Evolutionary conservation across 2,329 filamentous ascomycete species (phyloP).

Genomic region (Acrodontium crateriforme): DNA sequence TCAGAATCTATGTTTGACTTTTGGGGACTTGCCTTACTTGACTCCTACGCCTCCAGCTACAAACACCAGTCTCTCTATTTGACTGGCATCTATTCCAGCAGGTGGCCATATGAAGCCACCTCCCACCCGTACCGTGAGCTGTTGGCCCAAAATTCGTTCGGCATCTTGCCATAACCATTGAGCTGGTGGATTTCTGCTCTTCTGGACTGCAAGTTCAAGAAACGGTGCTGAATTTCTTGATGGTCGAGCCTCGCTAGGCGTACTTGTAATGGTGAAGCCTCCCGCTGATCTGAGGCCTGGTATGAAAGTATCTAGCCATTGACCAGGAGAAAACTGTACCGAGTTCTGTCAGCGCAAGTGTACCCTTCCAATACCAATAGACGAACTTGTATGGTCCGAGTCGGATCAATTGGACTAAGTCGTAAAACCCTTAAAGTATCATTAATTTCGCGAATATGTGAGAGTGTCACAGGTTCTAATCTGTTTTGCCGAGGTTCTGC

Average conservation of each 20-base stretch:
- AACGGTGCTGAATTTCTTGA: conserved; percentile 28
- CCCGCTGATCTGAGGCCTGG: conserved; percentile 57
- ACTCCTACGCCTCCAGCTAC: conserved; percentile 73
- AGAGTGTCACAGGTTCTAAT: conserved; percentile 49
- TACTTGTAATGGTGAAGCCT: conserved; percentile 77
- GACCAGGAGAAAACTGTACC: conserved; percentile 60
- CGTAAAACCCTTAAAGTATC: conserved; percentile 53
- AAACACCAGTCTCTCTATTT: conserved; percentile 51
- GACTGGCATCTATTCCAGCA: conserved; percentile 24
- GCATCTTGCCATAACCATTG: conserved; percentile 57
- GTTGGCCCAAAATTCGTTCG: conserved; percentile 42
- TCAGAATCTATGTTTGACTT: not conserved
- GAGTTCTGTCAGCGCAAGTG: conserved; percentile 10
- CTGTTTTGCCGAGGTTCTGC: conserved; percentile 55
- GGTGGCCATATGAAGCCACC: conserved; percentile 74
- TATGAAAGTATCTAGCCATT: conserved; percentile 77
- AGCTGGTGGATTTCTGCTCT: conserved; percentile 56
- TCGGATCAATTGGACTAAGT: conserved; percentile 41
- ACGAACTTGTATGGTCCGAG: conserved; percentile 18
- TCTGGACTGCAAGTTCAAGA: conserved; percentile 67
- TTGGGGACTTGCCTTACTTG: too few species aligned
- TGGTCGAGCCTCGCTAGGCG: conserved; percentile 37
- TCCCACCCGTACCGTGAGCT: conserved; percentile 57
- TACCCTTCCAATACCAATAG: too few species aligned
- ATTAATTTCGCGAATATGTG: conserved; percentile 51